A percentile compares a stretch with the other conserved stretches of the same genome.
Conservation (phyloP, 176 grass and related monocot genomes). For the Phyllostachys edulis region DNA sequence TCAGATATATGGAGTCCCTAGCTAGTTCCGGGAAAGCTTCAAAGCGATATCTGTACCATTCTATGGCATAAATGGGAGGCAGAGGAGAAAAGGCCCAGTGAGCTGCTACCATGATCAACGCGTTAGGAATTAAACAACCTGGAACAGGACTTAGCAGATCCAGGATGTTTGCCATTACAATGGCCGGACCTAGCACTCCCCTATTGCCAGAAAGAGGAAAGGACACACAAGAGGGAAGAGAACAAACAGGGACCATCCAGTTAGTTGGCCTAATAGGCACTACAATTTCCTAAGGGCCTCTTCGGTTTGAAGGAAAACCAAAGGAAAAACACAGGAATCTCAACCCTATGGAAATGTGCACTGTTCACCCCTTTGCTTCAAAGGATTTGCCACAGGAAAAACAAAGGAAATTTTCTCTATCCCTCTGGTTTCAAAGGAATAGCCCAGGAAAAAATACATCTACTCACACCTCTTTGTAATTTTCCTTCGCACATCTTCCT, state of each 20-base stretch:
- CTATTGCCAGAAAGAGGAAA: neutral
- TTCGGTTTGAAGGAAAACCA: too few species aligned
- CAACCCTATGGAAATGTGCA: too few species aligned
- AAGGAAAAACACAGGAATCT: too few species aligned
- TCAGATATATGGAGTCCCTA: neutral
- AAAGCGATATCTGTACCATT: neutral
- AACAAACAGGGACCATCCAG: neutral
- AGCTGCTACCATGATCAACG: neutral
- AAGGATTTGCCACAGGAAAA: too few species aligned
- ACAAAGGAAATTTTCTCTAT: too few species aligned
- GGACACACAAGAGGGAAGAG: neutral
- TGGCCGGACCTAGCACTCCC: neutral
- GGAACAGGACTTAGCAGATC: slow-evolving; percentile 4
- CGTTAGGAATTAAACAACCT: neutral
- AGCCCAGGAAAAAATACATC: too few species aligned
- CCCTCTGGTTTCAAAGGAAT: too few species aligned
- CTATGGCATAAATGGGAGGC: neutral
- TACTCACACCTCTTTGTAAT: too few species aligned
- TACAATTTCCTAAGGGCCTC: neutral
- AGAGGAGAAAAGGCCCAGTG: neutral
- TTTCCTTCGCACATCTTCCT: too few species aligned
- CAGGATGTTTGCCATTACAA: neutral
- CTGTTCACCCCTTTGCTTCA: too few species aligned
- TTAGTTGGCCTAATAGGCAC: neutral
- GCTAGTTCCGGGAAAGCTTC: neutral